Evolutionary conservation across 2,329 filamentous ascomycete genomes (phyloP).

Genomic region (Ophiobolus disseminans): DNA sequence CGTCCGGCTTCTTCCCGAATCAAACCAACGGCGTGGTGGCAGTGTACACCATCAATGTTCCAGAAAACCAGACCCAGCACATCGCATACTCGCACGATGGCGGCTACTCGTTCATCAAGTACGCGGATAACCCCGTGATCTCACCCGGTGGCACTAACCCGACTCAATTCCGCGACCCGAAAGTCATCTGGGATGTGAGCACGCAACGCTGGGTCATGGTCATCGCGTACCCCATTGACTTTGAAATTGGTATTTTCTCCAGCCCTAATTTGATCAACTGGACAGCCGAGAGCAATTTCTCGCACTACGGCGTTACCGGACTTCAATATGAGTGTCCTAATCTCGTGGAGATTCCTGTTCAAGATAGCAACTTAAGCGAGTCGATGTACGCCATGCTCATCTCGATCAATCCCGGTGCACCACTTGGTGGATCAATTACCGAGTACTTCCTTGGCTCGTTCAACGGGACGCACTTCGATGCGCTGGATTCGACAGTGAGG

Average conservation of each 20-base stretch:
- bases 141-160: slow-evolving; percentile 53
- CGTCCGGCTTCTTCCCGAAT: slow-evolving; percentile 68
- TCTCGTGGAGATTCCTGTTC: slow-evolving; percentile 62
- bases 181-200: slow-evolving; percentile 64
- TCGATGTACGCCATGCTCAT: slow-evolving; percentile 56
- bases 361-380: slow-evolving; percentile 38
- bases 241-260: slow-evolving; percentile 67
- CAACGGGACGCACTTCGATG: slow-evolving; percentile 68
- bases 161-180: slow-evolving; percentile 69
- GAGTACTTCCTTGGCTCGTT: slow-evolving; percentile 67
- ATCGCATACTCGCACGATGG: slow-evolving; percentile 69
- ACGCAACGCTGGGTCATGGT: slow-evolving; percentile 64
- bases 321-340: slow-evolving; percentile 71
- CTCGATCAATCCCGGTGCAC: slow-evolving; percentile 65
- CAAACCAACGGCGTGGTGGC: slow-evolving; percentile 69
- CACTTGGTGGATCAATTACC: slow-evolving; percentile 62
- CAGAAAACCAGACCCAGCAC: slow-evolving; percentile 61
- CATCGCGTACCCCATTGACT: slow-evolving; percentile 62
- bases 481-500: slow-evolving; percentile 52
- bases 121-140: slow-evolving; percentile 67
- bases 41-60: slow-evolving; percentile 60
- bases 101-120: slow-evolving; percentile 68
- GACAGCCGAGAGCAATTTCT: slow-evolving; percentile 66
- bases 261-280: slow-evolving; percentile 66
- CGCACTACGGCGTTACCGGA: slow-evolving; percentile 60